Percentiles rank a stretch among this genome's conserved stretches.
Conservation (phyloP, 2,329 filamentous ascomycete species). For the Phaeosphaeriaceae sp. region DNA sequence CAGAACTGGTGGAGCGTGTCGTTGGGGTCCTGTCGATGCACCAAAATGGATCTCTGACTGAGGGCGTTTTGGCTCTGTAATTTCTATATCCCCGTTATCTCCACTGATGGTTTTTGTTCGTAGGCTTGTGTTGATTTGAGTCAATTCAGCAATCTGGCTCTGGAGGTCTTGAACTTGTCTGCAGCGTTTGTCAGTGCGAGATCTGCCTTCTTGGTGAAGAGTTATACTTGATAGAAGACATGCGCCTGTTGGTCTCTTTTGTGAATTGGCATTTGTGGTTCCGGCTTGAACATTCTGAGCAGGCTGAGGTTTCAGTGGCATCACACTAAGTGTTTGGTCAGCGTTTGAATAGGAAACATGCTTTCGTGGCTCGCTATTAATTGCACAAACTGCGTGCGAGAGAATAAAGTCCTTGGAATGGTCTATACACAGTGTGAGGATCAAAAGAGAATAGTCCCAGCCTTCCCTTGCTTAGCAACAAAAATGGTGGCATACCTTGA, state of each 20-base stretch:
- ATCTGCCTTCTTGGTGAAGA: neutral
- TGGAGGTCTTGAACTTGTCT: constrained; percentile 94
- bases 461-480: too few species aligned
- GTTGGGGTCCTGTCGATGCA: constrained; percentile 35
- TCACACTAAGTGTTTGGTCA: constrained; percentile 70
- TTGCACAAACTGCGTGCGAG: too few species aligned
- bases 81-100: constrained; percentile 53
- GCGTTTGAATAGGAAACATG: constrained; percentile 1
- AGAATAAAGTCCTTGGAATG: too few species aligned
- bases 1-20: constrained; percentile 65
- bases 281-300: constrained; percentile 94
- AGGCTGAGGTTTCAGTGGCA: constrained; percentile 93
- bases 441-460: too few species aligned
- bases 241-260: constrained; percentile 96
- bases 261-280: constrained; percentile 99
- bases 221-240: constrained; percentile 92
- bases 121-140: constrained; percentile 78
- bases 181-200: constrained; percentile 15
- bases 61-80: constrained; percentile 52
- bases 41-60: constrained; percentile 37
- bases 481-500: constrained; percentile 57
- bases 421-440: too few species aligned
- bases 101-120: constrained; percentile 66
- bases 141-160: constrained; percentile 82
- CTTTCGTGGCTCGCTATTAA: neutral